These are phyloP conservation scores for Oryza australiensis DNA, from an alignment of 176 grass and related monocot genomes.

Conservation along the genomic window DNA sequence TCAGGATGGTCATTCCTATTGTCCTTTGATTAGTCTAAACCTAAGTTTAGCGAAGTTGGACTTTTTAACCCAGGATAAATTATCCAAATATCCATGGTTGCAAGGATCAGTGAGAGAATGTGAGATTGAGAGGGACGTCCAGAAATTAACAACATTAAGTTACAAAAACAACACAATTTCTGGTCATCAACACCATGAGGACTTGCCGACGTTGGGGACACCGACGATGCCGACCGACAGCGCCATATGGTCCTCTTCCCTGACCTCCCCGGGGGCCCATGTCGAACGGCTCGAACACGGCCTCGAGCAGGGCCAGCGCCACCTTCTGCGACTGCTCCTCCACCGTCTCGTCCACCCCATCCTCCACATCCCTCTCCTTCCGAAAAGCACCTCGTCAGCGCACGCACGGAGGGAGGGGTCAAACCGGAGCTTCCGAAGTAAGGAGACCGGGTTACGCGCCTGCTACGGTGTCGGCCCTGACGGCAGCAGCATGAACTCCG, in stretches of 20 bases:
- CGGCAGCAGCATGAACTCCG: slow-evolving; percentile 37
- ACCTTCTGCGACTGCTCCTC: slow-evolving; percentile 58
- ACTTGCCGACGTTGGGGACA: slow-evolving; percentile 90
- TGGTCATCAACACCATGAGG: slow-evolving; percentile 50
- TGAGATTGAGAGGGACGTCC: not conserved
- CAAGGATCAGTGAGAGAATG: no score
- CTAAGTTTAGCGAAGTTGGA: not conserved
- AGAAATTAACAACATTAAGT: not conserved
- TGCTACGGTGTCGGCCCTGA: not conserved
- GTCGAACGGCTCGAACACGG: slow-evolving; percentile 61
- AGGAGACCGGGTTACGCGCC: slow-evolving; percentile 29
- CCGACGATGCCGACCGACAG: slow-evolving; percentile 87
- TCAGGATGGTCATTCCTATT: not conserved
- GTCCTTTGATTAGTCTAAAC: not conserved
- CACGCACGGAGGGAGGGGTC: slow-evolving; percentile 66
- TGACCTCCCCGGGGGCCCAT: slow-evolving; percentile 56
- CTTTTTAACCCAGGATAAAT: not conserved
- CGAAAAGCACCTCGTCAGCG: slow-evolving; percentile 69
- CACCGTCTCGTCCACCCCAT: slow-evolving; percentile 8
- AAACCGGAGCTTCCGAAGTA: slow-evolving; percentile 44
- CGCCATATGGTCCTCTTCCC: slow-evolving; percentile 84
- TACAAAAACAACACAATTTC: not conserved
- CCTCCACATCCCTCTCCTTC: slow-evolving; percentile 19
- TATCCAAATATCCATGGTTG: not conserved
- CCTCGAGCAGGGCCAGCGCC: slow-evolving; percentile 77